Percentiles rank a stretch among this genome's conserved stretches.
phyloP scores from a whole-genome alignment of 768 basidiomycete species.

The Clavulina sp. region DNA sequence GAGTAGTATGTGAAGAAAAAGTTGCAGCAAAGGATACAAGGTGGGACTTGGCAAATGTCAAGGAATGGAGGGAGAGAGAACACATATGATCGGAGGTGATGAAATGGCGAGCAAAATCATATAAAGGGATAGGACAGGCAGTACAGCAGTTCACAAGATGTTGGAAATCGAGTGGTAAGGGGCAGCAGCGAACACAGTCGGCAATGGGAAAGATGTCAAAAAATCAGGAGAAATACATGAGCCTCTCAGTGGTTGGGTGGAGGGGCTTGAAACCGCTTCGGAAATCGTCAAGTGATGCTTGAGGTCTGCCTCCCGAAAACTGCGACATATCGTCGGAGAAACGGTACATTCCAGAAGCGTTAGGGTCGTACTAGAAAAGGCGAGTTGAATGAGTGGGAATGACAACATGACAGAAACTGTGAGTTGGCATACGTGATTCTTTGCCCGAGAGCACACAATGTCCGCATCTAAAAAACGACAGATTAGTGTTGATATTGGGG shows the following conservation, averaged over 20 bases:
- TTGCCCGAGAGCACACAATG: conserved; percentile 10
- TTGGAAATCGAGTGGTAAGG: not conserved
- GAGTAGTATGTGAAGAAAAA: no score
- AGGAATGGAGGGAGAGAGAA: no score
- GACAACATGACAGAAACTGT: not conserved
- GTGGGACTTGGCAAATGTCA: no score
- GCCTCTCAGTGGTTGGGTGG: not conserved
- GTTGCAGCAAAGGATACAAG: no score
- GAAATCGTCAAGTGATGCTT: not conserved
- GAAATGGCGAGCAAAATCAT: no score
- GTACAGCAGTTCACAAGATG: no score
- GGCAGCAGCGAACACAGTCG: not conserved
- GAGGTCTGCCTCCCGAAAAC: not conserved
- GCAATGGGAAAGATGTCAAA: not conserved
- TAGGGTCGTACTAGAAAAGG: not conserved
- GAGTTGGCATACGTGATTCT: conserved; percentile 6
- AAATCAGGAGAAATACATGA: conserved; percentile 1
- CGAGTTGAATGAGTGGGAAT: not conserved
- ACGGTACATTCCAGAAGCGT: not conserved
- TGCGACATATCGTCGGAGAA: not conserved
- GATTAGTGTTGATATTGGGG: not conserved
- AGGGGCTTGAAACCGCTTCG: not conserved
- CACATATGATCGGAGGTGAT: no score
- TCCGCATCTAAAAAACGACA: conserved; percentile 9
- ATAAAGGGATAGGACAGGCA: no score